Percentiles rank a stretch among this genome's conserved stretches.
These are phyloP conservation scores for Casuarina cunninghamiana DNA, from an alignment of 306 rosid genomes.

Conservation along the genomic window DNA sequence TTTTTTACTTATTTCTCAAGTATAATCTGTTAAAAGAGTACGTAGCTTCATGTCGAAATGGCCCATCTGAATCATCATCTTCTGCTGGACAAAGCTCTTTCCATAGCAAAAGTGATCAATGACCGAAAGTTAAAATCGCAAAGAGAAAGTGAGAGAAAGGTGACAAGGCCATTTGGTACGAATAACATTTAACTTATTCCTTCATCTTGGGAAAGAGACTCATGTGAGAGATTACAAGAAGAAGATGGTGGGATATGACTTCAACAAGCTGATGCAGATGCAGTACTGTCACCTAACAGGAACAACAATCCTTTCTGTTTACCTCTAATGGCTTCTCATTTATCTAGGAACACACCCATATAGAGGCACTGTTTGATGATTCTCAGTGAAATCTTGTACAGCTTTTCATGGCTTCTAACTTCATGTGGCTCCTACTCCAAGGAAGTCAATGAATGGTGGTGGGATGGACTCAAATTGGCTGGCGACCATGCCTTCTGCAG, in stretches of 20 bases:
- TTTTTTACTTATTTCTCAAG: neutral
- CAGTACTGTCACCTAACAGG: constrained; percentile 47
- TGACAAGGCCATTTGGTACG: constrained; percentile 4
- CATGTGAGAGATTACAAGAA: constrained; percentile 47
- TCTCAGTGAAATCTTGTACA: constrained; percentile 35
- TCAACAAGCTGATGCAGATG: constrained; percentile 47
- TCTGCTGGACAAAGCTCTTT: neutral
- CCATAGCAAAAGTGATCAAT: neutral
- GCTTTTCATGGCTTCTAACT: constrained; percentile 37
- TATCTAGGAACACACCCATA: constrained; percentile 71
- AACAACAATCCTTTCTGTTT: constrained; percentile 54
- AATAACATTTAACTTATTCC: constrained; percentile 17
- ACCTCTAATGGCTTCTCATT: constrained; percentile 55
- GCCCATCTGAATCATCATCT: too few species aligned
- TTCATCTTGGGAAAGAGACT: constrained; percentile 38
- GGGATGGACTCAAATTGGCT: constrained; percentile 38
- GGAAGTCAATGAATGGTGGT: constrained; percentile 87
- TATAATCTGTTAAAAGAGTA: too few species aligned
- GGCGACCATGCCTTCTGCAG: constrained; percentile 38
- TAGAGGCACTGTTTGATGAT: constrained; percentile 36
- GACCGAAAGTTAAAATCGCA: neutral
- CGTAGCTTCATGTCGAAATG: too few species aligned
- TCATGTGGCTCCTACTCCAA: constrained; percentile 96
- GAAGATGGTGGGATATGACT: constrained; percentile 37
- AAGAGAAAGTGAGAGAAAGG: neutral